phyloP scores from a whole-genome alignment of 257 asterid genomes.

The Solanum lycopersicoides region DNA sequence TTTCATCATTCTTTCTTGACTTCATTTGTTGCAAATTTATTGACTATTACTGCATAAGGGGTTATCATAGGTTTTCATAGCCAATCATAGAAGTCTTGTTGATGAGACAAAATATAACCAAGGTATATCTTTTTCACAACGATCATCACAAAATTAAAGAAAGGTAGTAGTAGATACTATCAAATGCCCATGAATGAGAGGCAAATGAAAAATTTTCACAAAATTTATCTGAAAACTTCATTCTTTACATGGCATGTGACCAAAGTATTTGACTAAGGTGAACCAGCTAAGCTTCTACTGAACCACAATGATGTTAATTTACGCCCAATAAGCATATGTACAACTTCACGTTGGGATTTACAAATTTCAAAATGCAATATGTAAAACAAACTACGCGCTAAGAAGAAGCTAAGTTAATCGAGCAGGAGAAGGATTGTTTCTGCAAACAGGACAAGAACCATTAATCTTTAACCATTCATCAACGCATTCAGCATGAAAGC shows the following conservation, averaged over 20 bases:
- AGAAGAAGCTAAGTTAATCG: background rate
- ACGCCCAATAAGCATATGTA: background rate
- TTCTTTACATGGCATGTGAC: background rate
- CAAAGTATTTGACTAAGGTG: background rate
- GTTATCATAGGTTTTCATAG: slow-evolving; percentile 10
- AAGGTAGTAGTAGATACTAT: background rate
- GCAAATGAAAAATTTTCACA: background rate
- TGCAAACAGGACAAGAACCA: slow-evolving; percentile 65
- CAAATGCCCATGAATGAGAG: background rate
- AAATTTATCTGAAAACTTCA: background rate
- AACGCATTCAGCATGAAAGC: slow-evolving; percentile 72
- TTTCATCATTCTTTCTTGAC: background rate
- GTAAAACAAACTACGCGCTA: background rate
- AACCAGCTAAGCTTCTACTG: background rate
- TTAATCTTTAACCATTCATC: slow-evolving; percentile 74
- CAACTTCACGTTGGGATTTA: background rate
- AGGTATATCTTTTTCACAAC: background rate
- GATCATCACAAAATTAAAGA: background rate
- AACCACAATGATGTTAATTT: background rate
- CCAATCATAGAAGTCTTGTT: background rate
- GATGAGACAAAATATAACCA: background rate
- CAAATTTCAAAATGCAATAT: background rate
- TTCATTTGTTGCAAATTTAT: background rate
- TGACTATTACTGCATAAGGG: slow-evolving; percentile 20
- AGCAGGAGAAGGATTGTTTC: slow-evolving; percentile 48